These are phyloP conservation scores for Pascua sp. DNA, from an alignment of 1,284 basidiomycete species.

Conservation along the genomic window DNA sequence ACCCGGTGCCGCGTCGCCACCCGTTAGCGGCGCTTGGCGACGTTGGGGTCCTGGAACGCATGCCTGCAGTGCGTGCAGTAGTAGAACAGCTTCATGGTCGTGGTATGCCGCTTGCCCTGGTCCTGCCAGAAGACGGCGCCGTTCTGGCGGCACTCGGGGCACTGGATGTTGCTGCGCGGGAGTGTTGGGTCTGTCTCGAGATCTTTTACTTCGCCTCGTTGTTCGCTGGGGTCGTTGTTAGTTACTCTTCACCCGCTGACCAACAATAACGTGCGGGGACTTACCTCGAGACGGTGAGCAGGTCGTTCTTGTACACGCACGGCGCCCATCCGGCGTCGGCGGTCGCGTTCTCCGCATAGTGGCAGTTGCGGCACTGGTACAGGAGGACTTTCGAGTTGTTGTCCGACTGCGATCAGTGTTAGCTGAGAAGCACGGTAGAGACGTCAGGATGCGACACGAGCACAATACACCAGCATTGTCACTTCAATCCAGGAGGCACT, in stretches of 20 bases:
- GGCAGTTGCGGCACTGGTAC: slow-evolving; percentile 90
- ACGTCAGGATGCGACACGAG: background rate
- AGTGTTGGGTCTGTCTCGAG: slow-evolving; percentile 87
- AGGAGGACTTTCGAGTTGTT: slow-evolving; percentile 79
- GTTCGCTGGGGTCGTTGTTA: slow-evolving; percentile 63
- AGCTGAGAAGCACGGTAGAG: background rate
- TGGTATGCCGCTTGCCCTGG: slow-evolving; percentile 89
- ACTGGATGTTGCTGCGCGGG: slow-evolving; percentile 49
- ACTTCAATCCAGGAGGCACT: slow-evolving; percentile 7
- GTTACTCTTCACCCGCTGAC: background rate
- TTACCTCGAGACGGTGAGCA: slow-evolving; percentile 89
- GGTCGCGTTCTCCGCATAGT: slow-evolving; percentile 72
- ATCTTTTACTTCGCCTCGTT: slow-evolving; percentile 85
- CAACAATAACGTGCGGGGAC: slow-evolving; percentile 44
- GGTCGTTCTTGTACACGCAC: slow-evolving; percentile 83
- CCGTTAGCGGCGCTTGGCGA: background rate
- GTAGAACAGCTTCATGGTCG: slow-evolving; percentile 75
- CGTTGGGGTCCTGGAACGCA: slow-evolving; percentile 65
- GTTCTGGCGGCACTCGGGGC: slow-evolving; percentile 47
- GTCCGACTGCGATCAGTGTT: slow-evolving; percentile 58
- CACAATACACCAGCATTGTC: background rate
- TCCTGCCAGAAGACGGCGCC: slow-evolving; percentile 88
- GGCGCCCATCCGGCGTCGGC: slow-evolving; percentile 64
- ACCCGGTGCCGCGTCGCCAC: too few relatives aligned
- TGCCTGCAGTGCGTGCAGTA: slow-evolving; percentile 83